These are phyloP conservation scores for Blastomyces percursus DNA, from an alignment of 2,329 filamentous ascomycete genomes.

Conservation along the genomic window DNA sequence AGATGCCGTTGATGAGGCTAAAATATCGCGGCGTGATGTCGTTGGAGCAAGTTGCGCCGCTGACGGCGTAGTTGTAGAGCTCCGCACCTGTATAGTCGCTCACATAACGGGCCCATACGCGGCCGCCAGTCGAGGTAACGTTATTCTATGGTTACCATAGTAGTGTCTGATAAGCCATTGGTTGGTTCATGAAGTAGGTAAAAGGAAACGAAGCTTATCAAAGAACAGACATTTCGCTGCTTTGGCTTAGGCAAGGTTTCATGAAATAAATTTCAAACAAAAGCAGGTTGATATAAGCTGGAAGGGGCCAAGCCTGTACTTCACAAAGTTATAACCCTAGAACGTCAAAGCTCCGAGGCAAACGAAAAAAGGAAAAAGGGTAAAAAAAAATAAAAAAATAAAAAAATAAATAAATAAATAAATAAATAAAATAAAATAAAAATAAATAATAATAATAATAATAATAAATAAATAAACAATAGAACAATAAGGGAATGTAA, in stretches of 20 bases:
- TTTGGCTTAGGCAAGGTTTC: neutral
- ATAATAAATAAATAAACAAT: neutral
- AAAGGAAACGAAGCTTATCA: neutral
- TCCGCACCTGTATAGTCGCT: constrained; percentile 43
- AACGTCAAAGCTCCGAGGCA: neutral
- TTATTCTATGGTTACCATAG: constrained; percentile 27
- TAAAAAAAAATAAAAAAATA: neutral
- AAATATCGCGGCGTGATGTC: constrained; percentile 49
- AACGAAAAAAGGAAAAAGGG: neutral
- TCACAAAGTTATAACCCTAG: neutral
- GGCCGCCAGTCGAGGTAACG: constrained; percentile 52
- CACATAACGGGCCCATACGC: constrained; percentile 58
- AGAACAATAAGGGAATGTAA: neutral
- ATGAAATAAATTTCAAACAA: neutral
- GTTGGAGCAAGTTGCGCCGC: constrained; percentile 63
- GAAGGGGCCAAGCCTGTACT: neutral
- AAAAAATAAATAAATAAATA: neutral
- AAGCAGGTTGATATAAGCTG: neutral
- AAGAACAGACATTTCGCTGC: neutral
- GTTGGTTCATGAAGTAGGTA: neutral
- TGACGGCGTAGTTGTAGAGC: constrained; percentile 58
- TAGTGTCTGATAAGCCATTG: neutral
- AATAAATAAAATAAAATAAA: neutral
- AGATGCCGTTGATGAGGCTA: constrained; percentile 40
- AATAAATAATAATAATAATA: no score